A percentile compares a stretch with the other conserved stretches of the same genome.
phyloP scores from a whole-genome alignment of 2,329 filamentous ascomycete species.

The Nigrospora osmanthi region DNA sequence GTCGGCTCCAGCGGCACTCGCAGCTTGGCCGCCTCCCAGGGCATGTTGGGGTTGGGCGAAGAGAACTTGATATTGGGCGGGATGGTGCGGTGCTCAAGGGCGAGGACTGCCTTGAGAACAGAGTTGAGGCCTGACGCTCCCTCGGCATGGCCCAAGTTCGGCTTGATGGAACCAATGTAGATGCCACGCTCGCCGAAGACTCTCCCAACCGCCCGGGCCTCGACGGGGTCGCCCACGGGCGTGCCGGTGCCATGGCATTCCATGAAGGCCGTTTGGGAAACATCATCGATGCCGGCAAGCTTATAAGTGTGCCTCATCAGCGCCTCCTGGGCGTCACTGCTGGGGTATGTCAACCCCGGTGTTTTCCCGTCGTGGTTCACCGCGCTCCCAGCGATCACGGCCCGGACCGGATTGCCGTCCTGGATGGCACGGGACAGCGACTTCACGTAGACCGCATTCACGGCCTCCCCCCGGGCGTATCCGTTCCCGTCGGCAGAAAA shows the following conservation, averaged over 20 bases:
- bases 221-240: conserved; percentile 24
- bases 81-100: too few relatives aligned
- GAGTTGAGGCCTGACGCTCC: neutral
- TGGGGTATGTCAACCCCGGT: too few relatives aligned
- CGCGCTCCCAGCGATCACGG: neutral
- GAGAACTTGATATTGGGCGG: too few relatives aligned
- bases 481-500: conserved; percentile 35
- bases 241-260: conserved; percentile 27
- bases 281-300: neutral
- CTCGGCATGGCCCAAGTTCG: conserved; percentile 7
- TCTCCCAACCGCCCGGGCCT: conserved; percentile 19
- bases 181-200: conserved; percentile 14
- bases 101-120: too few relatives aligned
- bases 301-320: neutral
- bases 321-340: neutral
- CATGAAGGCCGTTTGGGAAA: neutral
- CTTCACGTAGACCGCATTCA: conserved; percentile 33
- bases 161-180: conserved; percentile 10
- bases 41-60: too few relatives aligned
- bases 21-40: too few relatives aligned
- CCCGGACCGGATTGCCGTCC: conserved; percentile 28
- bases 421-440: conserved; percentile 29
- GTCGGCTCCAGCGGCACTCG: too few relatives aligned
- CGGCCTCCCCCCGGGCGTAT: conserved; percentile 37
- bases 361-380: too few relatives aligned